A percentile compares a stretch with the other conserved stretches of the same genome.
Evolutionary conservation across 805 yeast genomes (phyloP).

Genomic region (Kluyveromyces dobzhanskii): DNA sequence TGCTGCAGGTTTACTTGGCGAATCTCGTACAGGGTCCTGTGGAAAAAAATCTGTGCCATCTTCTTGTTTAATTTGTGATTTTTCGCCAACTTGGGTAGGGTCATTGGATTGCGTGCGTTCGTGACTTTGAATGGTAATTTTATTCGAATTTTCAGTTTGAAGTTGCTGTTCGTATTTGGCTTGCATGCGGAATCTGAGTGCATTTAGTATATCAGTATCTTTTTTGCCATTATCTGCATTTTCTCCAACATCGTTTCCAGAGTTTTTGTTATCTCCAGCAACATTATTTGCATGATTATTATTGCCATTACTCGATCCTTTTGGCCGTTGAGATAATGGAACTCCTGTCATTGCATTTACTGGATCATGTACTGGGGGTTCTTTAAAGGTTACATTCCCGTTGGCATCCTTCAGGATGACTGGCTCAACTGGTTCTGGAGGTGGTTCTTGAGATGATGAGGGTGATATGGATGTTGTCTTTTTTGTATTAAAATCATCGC

Average conservation of each 20-base stretch:
- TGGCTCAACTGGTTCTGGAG: not conserved
- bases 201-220: not conserved
- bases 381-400: slow-evolving; percentile 31
- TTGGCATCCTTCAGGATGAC: slow-evolving; percentile 8
- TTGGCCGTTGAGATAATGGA: slow-evolving; percentile 35
- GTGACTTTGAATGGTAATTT: slow-evolving; percentile 27
- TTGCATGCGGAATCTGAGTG: not conserved
- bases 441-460: not conserved
- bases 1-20: not conserved
- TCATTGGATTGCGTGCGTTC: slow-evolving; percentile 14
- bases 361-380: slow-evolving; percentile 51
- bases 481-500: slow-evolving; percentile 11
- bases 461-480: not conserved
- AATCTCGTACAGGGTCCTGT: not conserved
- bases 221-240: not conserved
- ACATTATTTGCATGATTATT: not conserved
- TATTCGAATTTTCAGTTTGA: slow-evolving; percentile 30
- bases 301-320: slow-evolving; percentile 13
- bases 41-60: not conserved
- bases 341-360: slow-evolving; percentile 61
- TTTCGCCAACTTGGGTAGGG: not conserved
- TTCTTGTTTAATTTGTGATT: not conserved
- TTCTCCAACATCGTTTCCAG: no score
- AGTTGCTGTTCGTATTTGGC: slow-evolving; percentile 17
- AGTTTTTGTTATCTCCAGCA: no score